A percentile compares a stretch with the other conserved stretches of the same genome.
Evolutionary conservation across 2,329 filamentous ascomycete genomes (phyloP).

Genomic region (Colletotrichum tropicicola): DNA sequence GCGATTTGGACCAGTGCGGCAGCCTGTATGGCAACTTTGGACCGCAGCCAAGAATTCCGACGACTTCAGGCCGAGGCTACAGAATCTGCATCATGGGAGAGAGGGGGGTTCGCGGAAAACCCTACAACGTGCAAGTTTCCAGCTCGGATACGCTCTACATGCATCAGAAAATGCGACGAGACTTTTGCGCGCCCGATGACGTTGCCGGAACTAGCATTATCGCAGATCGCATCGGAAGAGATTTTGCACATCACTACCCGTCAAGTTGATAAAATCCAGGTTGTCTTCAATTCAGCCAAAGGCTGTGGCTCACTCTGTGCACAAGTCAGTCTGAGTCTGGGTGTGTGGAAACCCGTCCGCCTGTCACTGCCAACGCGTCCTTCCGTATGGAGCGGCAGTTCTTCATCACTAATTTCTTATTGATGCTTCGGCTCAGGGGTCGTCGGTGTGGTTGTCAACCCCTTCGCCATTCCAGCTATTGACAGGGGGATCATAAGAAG

Average conservation of each 20-base stretch:
- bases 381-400: conserved; percentile 22
- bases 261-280: not conserved
- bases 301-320: not conserved
- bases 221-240: not conserved
- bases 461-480: conserved; percentile 5
- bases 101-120: not conserved
- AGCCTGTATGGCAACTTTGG: not conserved
- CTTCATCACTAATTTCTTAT: conserved; percentile 27
- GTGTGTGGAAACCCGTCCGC: not conserved
- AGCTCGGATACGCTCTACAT: not conserved
- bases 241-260: not conserved
- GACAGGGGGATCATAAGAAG: conserved; percentile 25
- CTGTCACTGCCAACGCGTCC: not conserved
- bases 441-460: not conserved
- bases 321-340: not conserved
- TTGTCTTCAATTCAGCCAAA: not conserved
- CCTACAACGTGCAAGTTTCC: not conserved
- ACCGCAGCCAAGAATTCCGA: not conserved
- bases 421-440: conserved; percentile 22
- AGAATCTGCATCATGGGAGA: not conserved
- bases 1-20: not conserved
- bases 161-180: not conserved
- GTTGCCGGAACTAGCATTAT: not conserved
- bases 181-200: not conserved
- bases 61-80: not conserved